phyloP scores from a whole-genome alignment of 192 early-diverging fungal species.

The Mortierella claussenii region DNA sequence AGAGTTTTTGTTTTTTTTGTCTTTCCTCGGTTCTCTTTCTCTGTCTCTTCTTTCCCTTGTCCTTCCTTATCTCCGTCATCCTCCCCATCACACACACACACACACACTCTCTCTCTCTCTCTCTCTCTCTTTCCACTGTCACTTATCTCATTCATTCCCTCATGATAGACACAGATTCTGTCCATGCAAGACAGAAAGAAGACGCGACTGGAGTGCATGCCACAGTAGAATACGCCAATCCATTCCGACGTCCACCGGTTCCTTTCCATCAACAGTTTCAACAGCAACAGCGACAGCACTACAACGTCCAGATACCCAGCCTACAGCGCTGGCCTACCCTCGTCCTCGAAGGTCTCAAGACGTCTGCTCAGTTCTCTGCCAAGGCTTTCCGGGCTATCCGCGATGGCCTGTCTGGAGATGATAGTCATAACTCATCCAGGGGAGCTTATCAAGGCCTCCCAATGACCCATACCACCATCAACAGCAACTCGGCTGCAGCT shows the following conservation, averaged over 20 bases:
- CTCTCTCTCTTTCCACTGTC: not conserved
- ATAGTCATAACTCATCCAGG: not conserved
- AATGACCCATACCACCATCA: too few species aligned
- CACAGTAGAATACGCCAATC: too few species aligned
- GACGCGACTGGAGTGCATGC: too few species aligned
- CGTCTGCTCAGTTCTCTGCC: not conserved
- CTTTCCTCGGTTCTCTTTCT: too few species aligned
- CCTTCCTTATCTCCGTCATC: too few species aligned
- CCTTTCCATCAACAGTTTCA: not conserved
- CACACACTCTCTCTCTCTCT: not conserved
- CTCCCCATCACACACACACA: too few species aligned
- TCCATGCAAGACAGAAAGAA: too few species aligned
- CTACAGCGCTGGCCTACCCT: slow-evolving; percentile 20
- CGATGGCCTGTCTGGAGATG: not conserved
- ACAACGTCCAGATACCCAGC: slow-evolving; percentile 20
- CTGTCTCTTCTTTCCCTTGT: too few species aligned
- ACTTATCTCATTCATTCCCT: not conserved
- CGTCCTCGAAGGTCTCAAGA: not conserved
- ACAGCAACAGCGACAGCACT: slow-evolving; percentile 3
- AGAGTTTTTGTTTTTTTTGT: too few species aligned
- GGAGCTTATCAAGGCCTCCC: not conserved
- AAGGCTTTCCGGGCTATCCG: not conserved
- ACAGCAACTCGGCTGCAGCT: too few species aligned
- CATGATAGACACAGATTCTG: too few species aligned
- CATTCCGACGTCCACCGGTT: too few species aligned